These are phyloP conservation scores for Candida railenensis DNA, from an alignment of 805 yeast species.

Conservation along the genomic window DNA sequence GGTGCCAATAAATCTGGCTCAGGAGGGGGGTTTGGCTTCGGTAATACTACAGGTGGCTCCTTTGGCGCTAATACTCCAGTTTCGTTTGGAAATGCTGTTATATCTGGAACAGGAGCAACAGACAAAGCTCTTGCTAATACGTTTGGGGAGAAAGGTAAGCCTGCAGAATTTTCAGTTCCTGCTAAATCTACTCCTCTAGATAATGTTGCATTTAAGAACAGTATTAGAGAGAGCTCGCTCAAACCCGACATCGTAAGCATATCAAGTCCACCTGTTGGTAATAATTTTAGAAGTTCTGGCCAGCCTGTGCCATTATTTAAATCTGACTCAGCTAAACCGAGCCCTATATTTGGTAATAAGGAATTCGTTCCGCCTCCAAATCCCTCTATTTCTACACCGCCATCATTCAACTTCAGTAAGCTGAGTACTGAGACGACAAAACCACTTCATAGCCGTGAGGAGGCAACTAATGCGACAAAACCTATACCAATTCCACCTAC, in stretches of 20 bases:
- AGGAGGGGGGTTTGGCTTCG: not conserved
- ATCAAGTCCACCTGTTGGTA: no score
- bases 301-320: not conserved
- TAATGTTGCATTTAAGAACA: not conserved
- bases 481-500: not conserved
- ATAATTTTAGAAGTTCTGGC: not conserved
- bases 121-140: not conserved
- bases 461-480: not conserved
- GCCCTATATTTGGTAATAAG: not conserved
- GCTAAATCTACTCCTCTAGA: not conserved
- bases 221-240: not conserved
- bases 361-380: no score
- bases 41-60: not conserved
- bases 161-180: constrained; percentile 5
- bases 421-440: no score
- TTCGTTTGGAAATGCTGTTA: not conserved
- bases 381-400: no score
- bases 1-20: not conserved
- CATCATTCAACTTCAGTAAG: not conserved
- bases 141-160: not conserved
- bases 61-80: not conserved
- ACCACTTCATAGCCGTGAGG: no score
- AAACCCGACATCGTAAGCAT: no score
- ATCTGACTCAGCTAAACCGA: not conserved
- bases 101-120: not conserved